Evolutionary conservation across 192 early-diverging fungal species (phyloP).

Genomic region (Backusella liffmaniae): DNA sequence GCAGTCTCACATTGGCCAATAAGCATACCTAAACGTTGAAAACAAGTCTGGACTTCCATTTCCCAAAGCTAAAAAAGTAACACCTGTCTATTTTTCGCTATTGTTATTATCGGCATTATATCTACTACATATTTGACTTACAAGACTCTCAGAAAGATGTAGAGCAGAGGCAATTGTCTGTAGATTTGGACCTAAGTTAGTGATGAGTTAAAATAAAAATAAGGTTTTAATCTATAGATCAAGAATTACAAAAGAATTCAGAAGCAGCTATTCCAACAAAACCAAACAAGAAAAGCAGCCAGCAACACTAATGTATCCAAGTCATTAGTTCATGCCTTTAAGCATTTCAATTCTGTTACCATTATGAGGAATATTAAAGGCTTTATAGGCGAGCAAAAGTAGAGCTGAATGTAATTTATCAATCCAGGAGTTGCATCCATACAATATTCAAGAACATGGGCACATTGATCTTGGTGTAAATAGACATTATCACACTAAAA

Average conservation of each 20-base stretch:
- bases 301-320: conserved; percentile 42
- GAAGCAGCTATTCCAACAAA: conserved; percentile 79
- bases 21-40: conserved; percentile 69
- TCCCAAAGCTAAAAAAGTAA: conserved; percentile 79
- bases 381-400: conserved; percentile 50
- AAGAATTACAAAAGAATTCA: conserved; percentile 70
- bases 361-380: conserved; percentile 41
- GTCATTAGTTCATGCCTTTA: background rate
- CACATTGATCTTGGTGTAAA: conserved; percentile 54
- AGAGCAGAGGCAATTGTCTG: conserved; percentile 72
- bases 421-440: conserved; percentile 59
- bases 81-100: conserved; percentile 53
- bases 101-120: background rate
- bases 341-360: conserved; percentile 29
- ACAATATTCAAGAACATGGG: conserved; percentile 62
- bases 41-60: conserved; percentile 94
- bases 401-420: conserved; percentile 57
- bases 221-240: background rate
- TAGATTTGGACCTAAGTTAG: conserved; percentile 71
- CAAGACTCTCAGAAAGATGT: conserved; percentile 80
- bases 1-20: conserved; percentile 15
- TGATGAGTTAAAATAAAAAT: background rate
- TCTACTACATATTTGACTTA: conserved; percentile 12
- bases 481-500: conserved; percentile 51
- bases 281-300: conserved; percentile 73